Conservation (phyloP, 352 stramenopile genomes). For the Phytophthora podocarpi region DNA sequence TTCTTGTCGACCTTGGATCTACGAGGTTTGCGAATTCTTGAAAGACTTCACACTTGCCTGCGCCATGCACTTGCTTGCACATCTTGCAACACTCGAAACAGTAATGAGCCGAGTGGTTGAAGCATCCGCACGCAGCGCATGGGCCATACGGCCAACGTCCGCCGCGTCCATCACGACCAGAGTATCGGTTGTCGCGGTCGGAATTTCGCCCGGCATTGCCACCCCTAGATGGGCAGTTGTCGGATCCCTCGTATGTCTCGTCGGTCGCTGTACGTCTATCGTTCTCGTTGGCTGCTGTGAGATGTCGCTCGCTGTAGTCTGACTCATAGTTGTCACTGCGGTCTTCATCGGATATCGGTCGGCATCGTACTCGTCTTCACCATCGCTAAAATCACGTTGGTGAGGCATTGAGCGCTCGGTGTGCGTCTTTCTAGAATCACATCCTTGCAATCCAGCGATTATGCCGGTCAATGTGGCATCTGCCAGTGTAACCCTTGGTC, state of each 20-base stretch:
- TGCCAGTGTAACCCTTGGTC: no score
- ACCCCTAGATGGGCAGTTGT: neutral
- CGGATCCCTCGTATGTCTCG: neutral
- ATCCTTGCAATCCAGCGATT: no score
- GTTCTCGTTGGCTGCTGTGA: neutral
- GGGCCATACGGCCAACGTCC: neutral
- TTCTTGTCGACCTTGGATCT: neutral
- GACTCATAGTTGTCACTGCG: no score
- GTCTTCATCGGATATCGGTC: no score
- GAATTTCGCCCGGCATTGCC: neutral
- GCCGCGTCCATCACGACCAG: slow-evolving; percentile 8
- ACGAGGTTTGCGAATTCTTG: neutral
- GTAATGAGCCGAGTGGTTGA: no score
- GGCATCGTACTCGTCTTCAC: no score
- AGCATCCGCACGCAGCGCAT: neutral
- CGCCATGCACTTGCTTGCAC: neutral
- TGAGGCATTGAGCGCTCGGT: no score
- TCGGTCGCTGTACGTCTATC: neutral
- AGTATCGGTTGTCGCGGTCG: neutral
- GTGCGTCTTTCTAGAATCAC: no score
- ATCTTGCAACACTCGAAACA: no score
- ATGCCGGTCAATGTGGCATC: no score
- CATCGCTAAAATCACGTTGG: no score
- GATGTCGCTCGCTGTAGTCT: neutral
- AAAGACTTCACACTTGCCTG: neutral